Base-by-base conservation (phyloP, 2,329 filamentous ascomycete species). In the Botryotinia convoluta region DNA sequence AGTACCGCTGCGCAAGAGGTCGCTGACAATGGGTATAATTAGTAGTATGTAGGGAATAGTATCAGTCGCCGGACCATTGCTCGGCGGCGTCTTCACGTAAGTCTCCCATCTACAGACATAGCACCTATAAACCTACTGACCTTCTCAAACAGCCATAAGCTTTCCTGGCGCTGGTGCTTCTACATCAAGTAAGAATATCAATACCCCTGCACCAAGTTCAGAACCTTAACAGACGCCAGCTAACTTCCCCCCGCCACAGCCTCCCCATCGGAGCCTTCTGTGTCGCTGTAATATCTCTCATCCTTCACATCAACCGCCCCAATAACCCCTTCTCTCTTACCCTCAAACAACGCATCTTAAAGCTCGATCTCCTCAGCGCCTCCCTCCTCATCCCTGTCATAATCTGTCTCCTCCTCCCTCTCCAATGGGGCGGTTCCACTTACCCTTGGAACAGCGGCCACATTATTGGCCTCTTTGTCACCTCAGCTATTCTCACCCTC, bases 271-370 rank as follows among this genome's bases (percentile, higher is more conserved):
- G 82, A 59, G 82, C 81, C 62, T 76, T 83, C 37, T 80, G 83
- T 1, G 78, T 86, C 6, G 72, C 79, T 3, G 73, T 84, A 45
- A 74, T 83, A 39, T 77, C 84, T 20, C 80, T 84, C 16, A 51
- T 84, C 64, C 81, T 87, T 4, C 80, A 84, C 57, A 84, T 85
- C 22, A 77, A 84, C 51, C 80, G 80, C 48, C 80, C 82, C 7
- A 76, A 77, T 63, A 77, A 77, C 54, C 74, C 76, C 18, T 69
- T 77, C 6, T 74, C 76, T 22, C 75, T 79, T 6, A 69, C 75
- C 12, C 63, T 78, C 32, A 45, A 26, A 3, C 72, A 79, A 71
- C 61, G 77, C 59, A 69, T 80, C 45, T 71, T 76, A 32, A 79
- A 81, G 14, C 74, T 84, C 42, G 82, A 84, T 69, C 71, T 82